Percentiles rank a stretch among this genome's conserved stretches.
Conservation (phyloP, 148 eudicot species). For the Cornus controversa region DNA sequence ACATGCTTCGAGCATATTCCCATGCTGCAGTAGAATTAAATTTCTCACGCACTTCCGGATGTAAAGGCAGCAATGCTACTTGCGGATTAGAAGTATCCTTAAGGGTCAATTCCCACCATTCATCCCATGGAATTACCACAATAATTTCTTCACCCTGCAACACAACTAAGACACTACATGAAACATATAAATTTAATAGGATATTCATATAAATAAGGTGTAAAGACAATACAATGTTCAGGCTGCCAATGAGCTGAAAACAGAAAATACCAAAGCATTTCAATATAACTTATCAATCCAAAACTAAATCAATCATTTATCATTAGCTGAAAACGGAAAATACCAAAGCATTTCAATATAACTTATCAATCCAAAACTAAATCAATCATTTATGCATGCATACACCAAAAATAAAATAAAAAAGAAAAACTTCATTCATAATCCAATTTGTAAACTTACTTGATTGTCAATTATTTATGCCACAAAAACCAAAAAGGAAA, state of each 20-base stretch:
- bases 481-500: not conserved
- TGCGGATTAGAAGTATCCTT: conserved; percentile 93
- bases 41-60: conserved; percentile 80
- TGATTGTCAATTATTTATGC: too few species aligned
- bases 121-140: conserved; percentile 89
- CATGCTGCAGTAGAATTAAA: conserved; percentile 91
- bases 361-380: not conserved
- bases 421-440: too few species aligned
- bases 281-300: not conserved
- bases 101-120: conserved; percentile 93
- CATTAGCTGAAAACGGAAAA: not conserved
- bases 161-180: conserved; percentile 3
- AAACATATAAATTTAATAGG: not conserved
- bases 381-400: not conserved
- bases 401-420: too few species aligned
- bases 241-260: too few species aligned
- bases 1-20: conserved; percentile 94
- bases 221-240: not conserved
- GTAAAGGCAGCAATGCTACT: conserved; percentile 84
- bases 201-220: not conserved
- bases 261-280: not conserved
- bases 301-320: not conserved
- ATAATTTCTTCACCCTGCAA: conserved; percentile 95
- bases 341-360: not conserved
- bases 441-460: too few species aligned